phyloP scores from a whole-genome alignment of 148 eudicot species.

The Camellia lanceoleosa region DNA sequence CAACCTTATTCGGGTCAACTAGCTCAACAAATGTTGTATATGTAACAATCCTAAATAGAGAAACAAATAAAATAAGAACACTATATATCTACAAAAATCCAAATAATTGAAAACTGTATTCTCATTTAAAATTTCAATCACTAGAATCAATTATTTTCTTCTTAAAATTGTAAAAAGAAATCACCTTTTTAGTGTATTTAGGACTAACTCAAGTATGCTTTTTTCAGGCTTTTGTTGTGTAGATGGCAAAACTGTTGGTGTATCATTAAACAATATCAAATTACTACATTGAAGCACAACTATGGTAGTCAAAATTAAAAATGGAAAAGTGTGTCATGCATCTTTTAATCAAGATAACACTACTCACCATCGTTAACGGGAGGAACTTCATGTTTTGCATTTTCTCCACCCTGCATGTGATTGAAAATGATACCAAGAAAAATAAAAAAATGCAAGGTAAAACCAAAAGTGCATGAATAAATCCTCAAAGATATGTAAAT shows the following conservation, averaged over 20 bases:
- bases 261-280: not conserved
- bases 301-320: not conserved
- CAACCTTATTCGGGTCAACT: constrained; percentile 18
- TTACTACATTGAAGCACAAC: not conserved
- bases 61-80: constrained; percentile 3
- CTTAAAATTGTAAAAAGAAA: not conserved
- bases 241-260: not conserved
- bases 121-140: not conserved
- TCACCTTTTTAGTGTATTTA: constrained; percentile 20
- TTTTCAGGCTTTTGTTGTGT: constrained; percentile 11
- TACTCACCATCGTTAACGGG: constrained; percentile 1
- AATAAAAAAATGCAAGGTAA: not conserved
- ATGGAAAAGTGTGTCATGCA: not conserved
- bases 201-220: constrained; percentile 9
- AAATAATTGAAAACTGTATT: not conserved
- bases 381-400: not conserved
- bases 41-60: constrained; percentile 16
- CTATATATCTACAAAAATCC: not conserved
- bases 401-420: not conserved
- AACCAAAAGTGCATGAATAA: not conserved
- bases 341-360: constrained; percentile 3
- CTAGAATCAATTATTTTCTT: not conserved
- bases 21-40: constrained; percentile 20
- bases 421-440: not conserved
- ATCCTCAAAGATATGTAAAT: not conserved